A percentile compares a stretch with the other conserved stretches of the same genome.
Conservation (phyloP, 1,284 basidiomycete species). For the Moniliophthora roreri region DNA sequence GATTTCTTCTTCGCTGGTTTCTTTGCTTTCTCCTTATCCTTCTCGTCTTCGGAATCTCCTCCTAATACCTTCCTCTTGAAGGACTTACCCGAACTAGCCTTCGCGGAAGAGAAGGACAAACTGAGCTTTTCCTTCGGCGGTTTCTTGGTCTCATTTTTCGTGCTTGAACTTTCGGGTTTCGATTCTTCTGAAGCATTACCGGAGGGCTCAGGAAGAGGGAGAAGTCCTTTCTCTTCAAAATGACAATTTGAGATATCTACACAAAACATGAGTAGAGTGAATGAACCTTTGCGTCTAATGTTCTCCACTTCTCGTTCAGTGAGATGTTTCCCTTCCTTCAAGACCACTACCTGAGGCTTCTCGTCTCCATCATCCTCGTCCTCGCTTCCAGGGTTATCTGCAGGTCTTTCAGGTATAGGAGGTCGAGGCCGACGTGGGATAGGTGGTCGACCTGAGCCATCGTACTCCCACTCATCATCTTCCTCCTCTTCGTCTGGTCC, state of each 20-base stretch:
- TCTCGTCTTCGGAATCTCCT: slow-evolving; percentile 18
- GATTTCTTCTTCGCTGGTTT: slow-evolving; percentile 24
- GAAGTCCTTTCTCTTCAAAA: slow-evolving; percentile 46
- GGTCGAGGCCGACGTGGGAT: slow-evolving; percentile 63
- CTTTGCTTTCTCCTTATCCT: slow-evolving; percentile 6
- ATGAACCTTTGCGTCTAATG: slow-evolving; percentile 68
- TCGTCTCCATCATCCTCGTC: slow-evolving; percentile 80
- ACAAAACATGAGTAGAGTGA: slow-evolving; percentile 9
- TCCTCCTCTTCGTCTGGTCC: slow-evolving; percentile 41
- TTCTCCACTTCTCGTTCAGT: slow-evolving; percentile 75
- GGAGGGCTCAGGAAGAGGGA: slow-evolving; percentile 30
- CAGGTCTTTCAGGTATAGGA: slow-evolving; percentile 68
- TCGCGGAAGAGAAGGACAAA: slow-evolving; percentile 32
- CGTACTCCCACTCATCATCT: slow-evolving; percentile 31
- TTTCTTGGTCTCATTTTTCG: slow-evolving; percentile 42
- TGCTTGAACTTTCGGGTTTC: slow-evolving; percentile 18
- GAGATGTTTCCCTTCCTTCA: slow-evolving; percentile 84
- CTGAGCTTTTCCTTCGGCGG: slow-evolving; percentile 25
- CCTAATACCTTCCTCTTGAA: slow-evolving; percentile 26
- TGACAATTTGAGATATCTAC: not conserved
- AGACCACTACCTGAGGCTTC: slow-evolving; percentile 81
- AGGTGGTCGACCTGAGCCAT: slow-evolving; percentile 66
- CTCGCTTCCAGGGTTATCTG: slow-evolving; percentile 70
- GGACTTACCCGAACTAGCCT: slow-evolving; percentile 14
- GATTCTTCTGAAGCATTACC: slow-evolving; percentile 8